Conservation (phyloP, 1,139 yeast species). For the Geotrichum restrictum region DNA sequence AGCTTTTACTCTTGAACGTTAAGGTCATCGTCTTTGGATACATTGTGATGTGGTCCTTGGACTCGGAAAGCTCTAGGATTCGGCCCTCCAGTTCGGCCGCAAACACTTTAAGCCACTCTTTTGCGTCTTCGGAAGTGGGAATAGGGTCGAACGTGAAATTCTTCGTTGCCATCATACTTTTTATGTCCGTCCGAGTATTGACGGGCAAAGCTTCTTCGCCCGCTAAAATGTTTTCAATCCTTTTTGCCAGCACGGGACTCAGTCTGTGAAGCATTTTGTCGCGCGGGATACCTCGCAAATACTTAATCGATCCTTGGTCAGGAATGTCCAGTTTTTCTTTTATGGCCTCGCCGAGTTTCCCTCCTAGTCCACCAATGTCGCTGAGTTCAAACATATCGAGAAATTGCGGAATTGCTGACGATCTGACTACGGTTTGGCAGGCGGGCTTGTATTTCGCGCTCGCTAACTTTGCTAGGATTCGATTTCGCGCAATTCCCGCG, state of each 20-base stretch:
- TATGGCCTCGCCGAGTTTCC: conserved; percentile 72
- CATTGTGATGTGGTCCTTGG: conserved; percentile 42
- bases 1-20: conserved; percentile 20
- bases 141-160: conserved; percentile 60
- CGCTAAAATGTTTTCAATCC: conserved; percentile 56
- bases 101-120: conserved; percentile 79
- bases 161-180: conserved; percentile 86
- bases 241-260: conserved; percentile 43
- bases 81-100: conserved; percentile 74
- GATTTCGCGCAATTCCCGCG: conserved; percentile 77
- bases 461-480: conserved; percentile 81
- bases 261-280: conserved; percentile 38
- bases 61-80: conserved; percentile 68
- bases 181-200: conserved; percentile 56
- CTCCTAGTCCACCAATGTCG: conserved; percentile 90
- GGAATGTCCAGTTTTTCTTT: conserved; percentile 40
- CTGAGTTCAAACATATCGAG: conserved; percentile 58
- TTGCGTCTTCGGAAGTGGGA: conserved; percentile 52
- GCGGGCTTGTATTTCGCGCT: conserved; percentile 84
- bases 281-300: conserved; percentile 31
- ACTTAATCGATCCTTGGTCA: conserved; percentile 31
- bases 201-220: conserved; percentile 59
- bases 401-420: conserved; percentile 49
- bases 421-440: conserved; percentile 70
- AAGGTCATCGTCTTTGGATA: conserved; percentile 41